Conservation (phyloP, 768 basidiomycete species). For the Rhodosporidiobolus odoratus region DNA sequence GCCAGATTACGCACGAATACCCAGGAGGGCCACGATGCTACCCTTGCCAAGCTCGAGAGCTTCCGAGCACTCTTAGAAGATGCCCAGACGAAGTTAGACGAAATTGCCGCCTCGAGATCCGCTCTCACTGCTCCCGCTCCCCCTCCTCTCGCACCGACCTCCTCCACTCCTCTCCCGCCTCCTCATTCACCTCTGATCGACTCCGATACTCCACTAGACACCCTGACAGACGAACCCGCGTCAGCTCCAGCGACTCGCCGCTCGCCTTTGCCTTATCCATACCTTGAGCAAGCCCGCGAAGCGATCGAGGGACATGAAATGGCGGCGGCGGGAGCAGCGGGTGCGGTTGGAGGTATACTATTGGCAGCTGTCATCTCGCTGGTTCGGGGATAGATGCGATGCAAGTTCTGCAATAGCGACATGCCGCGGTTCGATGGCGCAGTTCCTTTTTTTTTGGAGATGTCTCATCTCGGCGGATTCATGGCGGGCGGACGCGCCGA, state of each 20-base stretch:
- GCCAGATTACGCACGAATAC: conserved; percentile 20
- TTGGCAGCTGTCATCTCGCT: neutral
- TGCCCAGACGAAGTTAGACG: conserved; percentile 28
- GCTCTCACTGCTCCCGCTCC: neutral
- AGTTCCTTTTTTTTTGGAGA: too few species aligned
- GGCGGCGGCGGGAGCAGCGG: conserved; percentile 14
- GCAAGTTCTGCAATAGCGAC: too few species aligned
- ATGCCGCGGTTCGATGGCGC: too few species aligned
- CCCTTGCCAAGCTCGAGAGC: conserved; percentile 12
- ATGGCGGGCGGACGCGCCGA: too few species aligned
- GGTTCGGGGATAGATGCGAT: neutral
- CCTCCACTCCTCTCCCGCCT: neutral
- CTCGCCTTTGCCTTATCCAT: neutral
- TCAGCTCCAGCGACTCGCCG: neutral
- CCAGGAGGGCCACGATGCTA: conserved; percentile 19
- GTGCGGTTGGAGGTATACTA: neutral
- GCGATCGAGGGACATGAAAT: conserved; percentile 12
- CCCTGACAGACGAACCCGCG: neutral
- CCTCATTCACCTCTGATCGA: neutral
- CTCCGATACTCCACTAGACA: too few species aligned
- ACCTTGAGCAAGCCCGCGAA: neutral
- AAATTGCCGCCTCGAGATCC: conserved; percentile 1
- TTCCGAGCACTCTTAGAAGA: conserved; percentile 23
- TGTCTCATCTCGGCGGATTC: too few species aligned
- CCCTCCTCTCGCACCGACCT: neutral